phyloP scores from a whole-genome alignment of 1,139 yeast species.

The Pichia sp. region DNA sequence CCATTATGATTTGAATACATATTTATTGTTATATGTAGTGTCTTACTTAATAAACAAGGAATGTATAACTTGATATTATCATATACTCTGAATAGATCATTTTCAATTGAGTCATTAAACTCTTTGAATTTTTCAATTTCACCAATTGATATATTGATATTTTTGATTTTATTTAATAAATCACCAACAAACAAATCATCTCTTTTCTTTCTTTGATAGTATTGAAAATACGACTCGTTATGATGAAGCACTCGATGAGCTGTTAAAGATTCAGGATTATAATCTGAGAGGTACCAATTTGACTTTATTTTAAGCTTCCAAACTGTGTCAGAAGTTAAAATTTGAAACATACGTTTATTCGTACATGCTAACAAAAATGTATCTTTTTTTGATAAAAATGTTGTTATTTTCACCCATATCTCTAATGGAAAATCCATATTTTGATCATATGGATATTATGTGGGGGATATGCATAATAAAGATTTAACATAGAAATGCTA shows the following conservation, averaged over 20 bases:
- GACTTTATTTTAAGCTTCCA: conserved; percentile 10
- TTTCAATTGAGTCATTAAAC: neutral
- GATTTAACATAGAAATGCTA: neutral
- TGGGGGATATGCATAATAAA: neutral
- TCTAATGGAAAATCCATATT: conserved; percentile 8
- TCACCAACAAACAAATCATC: conserved; percentile 2
- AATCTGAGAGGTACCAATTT: conserved; percentile 8
- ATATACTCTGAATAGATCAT: conserved; percentile 1
- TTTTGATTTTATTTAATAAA: neutral
- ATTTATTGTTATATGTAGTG: conserved; percentile 14
- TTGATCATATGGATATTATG: neutral
- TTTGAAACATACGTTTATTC: neutral
- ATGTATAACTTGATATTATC: conserved; percentile 8
- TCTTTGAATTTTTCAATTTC: neutral
- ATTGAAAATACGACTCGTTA: conserved; percentile 5
- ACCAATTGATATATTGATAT: neutral
- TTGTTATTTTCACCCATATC: conserved; percentile 11
- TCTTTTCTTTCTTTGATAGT: conserved; percentile 4
- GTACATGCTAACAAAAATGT: conserved; percentile 1
- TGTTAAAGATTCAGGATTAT: conserved; percentile 2
- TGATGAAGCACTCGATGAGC: neutral
- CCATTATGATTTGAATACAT: neutral
- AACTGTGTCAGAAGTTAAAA: conserved; percentile 4
- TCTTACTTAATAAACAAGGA: conserved; percentile 18
- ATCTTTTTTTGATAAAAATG: neutral